These are phyloP conservation scores for Vinca major DNA, from an alignment of 305 asterid species.

Conservation along the genomic window DNA sequence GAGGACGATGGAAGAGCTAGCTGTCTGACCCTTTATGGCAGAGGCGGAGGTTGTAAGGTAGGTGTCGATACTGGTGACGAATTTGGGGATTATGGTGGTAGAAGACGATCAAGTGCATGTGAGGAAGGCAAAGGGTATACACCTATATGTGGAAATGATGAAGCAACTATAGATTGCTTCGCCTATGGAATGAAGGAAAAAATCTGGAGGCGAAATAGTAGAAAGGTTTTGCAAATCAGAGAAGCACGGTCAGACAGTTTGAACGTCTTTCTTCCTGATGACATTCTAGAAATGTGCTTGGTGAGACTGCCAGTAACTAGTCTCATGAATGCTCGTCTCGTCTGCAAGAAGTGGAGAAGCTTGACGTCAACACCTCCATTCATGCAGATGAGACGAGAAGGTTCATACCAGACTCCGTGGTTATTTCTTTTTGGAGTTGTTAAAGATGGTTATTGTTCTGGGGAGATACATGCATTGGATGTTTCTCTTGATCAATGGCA, in stretches of 20 bases:
- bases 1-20: constrained; percentile 47
- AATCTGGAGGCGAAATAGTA: constrained; percentile 45
- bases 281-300: constrained; percentile 77
- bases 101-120: constrained; percentile 63
- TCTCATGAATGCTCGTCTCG: constrained; percentile 79
- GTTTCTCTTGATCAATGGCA: constrained; percentile 68
- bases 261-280: constrained; percentile 69
- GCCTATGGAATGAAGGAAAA: constrained; percentile 57
- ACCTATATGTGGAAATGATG: constrained; percentile 43
- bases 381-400: constrained; percentile 68
- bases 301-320: constrained; percentile 67
- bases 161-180: constrained; percentile 59
- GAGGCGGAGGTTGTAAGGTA: constrained; percentile 93
- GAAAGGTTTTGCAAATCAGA: constrained; percentile 34
- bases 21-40: constrained; percentile 58
- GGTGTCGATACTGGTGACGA: constrained; percentile 73
- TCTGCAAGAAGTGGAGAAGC: constrained; percentile 86
- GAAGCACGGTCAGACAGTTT: constrained; percentile 32
- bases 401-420: constrained; percentile 65
- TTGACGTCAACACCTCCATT: constrained; percentile 55
- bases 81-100: constrained; percentile 35
- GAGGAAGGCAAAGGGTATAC: constrained; percentile 52
- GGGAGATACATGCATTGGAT: constrained; percentile 78
- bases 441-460: constrained; percentile 69
- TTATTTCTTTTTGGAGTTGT: constrained; percentile 74